Evolutionary conservation across 208 protist genomes (phyloP), one percentile per base, ranked within the genome.

Genomic region (Acanthamoeba triangularis): DNA sequence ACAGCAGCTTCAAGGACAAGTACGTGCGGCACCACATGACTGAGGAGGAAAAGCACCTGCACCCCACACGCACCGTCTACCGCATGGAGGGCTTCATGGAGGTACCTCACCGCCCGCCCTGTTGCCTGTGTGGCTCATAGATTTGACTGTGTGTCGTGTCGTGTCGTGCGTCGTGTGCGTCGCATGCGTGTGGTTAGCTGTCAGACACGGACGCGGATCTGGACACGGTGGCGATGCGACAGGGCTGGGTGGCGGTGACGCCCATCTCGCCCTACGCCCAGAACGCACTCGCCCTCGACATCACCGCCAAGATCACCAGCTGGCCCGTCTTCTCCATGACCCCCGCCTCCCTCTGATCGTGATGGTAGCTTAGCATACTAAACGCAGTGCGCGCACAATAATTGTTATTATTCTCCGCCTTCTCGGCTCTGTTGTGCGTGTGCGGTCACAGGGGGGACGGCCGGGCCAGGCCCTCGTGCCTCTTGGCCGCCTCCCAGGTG

Each of bases 401-500:
- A n/a, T n/a, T n/a, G n/a, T n/a, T n/a, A n/a, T n/a, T n/a, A n/a
- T n/a, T n/a, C n/a, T n/a, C n/a, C n/a, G n/a, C n/a, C n/a, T n/a
- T n/a, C n/a, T n/a, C n/a, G n/a, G n/a, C n/a, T n/a, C n/a, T n/a
- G n/a, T n/a, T n/a, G n/a, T n/a, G n/a, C n/a, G n/a, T n/a, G n/a
- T n/a, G n/a, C n/a, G 49, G 49, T 52, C 49, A 52, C 49, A 52
- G 49, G 49, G 49, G 49, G 11, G 49, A 16, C 3, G 59, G 59
- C 18, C 18, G 59, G 23, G 23, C 23, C 18, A n/a, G 59, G 59
- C 59, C 18, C 59, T 16, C 59, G 59, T 47, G 20, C 76, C 41
- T 10, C 59, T 67, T 23, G 47, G 95, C 95, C 59, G 87, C 67
- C 18, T 93, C 82, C 41, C 97, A 72, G 10, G 97, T 98, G 90